Percentiles rank a stretch among this genome's conserved stretches.
Conservation (phyloP, 768 basidiomycete species). For the Lentinus brumalis region DNA sequence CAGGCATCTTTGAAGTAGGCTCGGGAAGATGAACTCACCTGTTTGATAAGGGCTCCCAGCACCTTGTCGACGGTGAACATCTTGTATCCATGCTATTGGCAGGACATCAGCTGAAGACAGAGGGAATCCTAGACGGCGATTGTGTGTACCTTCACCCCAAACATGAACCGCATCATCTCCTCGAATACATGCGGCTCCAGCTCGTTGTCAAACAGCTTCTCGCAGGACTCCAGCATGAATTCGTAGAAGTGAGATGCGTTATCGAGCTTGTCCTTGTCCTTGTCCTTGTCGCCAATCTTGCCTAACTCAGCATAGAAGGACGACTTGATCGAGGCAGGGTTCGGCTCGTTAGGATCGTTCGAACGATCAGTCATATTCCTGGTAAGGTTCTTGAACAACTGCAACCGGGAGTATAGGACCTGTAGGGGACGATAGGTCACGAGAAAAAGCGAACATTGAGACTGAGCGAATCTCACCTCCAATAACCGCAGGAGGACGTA, state of each 20-base stretch:
- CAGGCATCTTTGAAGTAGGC: not conserved
- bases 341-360: conserved; percentile 25
- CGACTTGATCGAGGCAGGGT: conserved; percentile 42
- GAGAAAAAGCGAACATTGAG: not conserved
- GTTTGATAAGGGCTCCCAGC: conserved; percentile 85
- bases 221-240: conserved; percentile 82
- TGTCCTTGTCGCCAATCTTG: conserved; percentile 19
- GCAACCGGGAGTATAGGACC: conserved; percentile 82
- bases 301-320: conserved; percentile 32
- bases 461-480: conserved; percentile 58
- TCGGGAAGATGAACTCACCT: conserved; percentile 46
- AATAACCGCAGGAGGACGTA: conserved; percentile 84
- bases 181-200: conserved; percentile 87
- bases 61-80: conserved; percentile 95
- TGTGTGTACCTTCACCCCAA: conserved; percentile 68
- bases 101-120: not conserved
- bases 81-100: conserved; percentile 69
- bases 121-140: not conserved
- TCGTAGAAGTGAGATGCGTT: conserved; percentile 76
- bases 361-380: conserved; percentile 43
- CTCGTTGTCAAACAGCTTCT: conserved; percentile 90
- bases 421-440: conserved; percentile 34
- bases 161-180: conserved; percentile 87
- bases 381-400: conserved; percentile 75
- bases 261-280: conserved; percentile 23